Evolutionary conservation across 192 early-diverging fungal species (phyloP).

Genomic region (Rhizophagus prolifer): DNA sequence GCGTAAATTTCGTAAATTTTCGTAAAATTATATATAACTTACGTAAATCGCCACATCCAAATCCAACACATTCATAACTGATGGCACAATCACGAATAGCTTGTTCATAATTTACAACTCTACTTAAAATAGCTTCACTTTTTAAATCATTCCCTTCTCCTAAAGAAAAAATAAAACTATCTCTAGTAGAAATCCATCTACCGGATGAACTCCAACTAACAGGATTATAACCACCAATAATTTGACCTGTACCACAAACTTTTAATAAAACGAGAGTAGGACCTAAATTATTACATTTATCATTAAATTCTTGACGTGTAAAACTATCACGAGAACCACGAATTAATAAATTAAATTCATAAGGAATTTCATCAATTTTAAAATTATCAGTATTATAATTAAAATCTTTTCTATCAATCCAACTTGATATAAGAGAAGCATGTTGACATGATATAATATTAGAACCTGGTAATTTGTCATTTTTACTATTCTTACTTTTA

Average conservation of each 20-base stretch:
- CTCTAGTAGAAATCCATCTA: background rate
- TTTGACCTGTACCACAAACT: background rate
- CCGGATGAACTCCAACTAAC: background rate
- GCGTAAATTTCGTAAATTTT: no score
- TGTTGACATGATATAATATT: background rate
- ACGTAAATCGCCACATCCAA: slow-evolving; percentile 14
- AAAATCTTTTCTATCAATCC: slow-evolving; percentile 11
- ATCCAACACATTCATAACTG: background rate
- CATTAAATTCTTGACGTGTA: background rate
- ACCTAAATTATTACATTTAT: slow-evolving; percentile 15
- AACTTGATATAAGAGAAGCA: background rate
- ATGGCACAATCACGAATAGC: background rate
- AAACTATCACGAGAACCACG: background rate
- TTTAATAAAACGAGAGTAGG: background rate
- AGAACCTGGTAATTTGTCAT: background rate
- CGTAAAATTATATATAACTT: no score
- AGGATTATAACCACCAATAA: slow-evolving; percentile 21
- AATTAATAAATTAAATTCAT: slow-evolving; percentile 13
- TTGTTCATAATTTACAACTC: background rate
- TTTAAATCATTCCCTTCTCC: background rate
- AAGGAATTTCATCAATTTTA: background rate
- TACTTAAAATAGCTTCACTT: background rate
- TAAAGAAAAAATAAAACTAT: slow-evolving; percentile 25
- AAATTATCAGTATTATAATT: background rate
- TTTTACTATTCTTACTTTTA: background rate